Evolutionary conservation across 805 yeast genomes (phyloP), one percentile per base, ranked within the genome.

Genomic region (Yamadazyma laniorum): DNA sequence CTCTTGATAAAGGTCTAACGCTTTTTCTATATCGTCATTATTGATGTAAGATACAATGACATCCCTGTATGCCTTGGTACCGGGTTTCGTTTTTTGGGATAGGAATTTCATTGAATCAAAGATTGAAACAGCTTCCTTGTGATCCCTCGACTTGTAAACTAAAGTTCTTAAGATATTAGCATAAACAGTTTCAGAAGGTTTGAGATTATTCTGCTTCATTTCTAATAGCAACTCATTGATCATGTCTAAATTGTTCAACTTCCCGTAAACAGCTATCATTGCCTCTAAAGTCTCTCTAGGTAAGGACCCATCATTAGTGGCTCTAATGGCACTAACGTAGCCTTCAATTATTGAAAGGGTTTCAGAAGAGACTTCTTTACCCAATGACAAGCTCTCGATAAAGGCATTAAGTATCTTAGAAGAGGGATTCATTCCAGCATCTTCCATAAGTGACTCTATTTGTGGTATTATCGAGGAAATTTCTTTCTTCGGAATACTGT

Each of bases 71-170:
- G 89, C 77, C 13, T 63, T 59, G 0, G 76, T 52, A 33, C 80
- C 84, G 0, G 98, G 96, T 34, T 77, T 72, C 12, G 89, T 78
- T 18, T 67, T 64, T 4, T 67, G 52, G 1, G 93, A 79, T 48
- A 83, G 58, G 56, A 86, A 91, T 55, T 88, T 91, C 89, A 93
- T 80, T 44, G 87, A 78, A 47, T 83, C 88, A 60, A 93, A 93
- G 2, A 85, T 66, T 31, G 79, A 79, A 39, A 75, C 74, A 0
- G 95, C 95, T 44, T 82, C 79, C 13, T 66, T 57, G 43, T 70
- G 77, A 38, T 75, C 74, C 40, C 54, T 63, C 35, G 70, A 52
- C 37, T 76, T 69, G 43, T 65, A 68, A 5, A 80, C 77, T 51
- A 83, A 77, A 17, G 85, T 69, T 43, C 81, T 80, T 29, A 86